Conservation (phyloP, 2,329 filamentous ascomycete genomes). For the Epichloe baconii region DNA sequence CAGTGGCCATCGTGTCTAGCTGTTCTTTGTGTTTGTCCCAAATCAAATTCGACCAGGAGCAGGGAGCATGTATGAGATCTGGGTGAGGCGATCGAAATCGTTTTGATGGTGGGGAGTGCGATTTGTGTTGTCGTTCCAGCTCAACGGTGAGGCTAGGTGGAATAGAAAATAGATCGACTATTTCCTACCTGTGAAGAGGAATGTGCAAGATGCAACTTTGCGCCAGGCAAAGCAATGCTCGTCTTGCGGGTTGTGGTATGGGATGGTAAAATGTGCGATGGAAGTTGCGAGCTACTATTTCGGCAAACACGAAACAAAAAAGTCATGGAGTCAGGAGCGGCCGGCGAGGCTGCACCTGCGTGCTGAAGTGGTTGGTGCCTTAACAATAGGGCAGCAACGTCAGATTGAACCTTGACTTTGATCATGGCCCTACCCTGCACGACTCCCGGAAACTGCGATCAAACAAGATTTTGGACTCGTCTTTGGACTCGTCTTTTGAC, state of each 20-base stretch:
- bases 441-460: background rate
- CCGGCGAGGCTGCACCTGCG: background rate
- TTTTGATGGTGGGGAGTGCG: conserved; percentile 4
- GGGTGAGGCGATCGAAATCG: conserved; percentile 8
- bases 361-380: background rate
- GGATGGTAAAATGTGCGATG: conserved; percentile 6
- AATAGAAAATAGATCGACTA: conserved; percentile 13
- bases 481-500: background rate
- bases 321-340: background rate
- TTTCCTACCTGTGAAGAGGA: conserved; percentile 12
- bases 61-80: conserved; percentile 10
- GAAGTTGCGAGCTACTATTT: conserved; percentile 10
- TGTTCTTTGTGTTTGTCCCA: conserved; percentile 1
- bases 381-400: background rate
- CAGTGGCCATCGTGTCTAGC: conserved; percentile 22
- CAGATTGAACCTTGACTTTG: background rate
- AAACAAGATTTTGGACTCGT: background rate
- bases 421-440: background rate
- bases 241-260: conserved; percentile 6
- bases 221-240: conserved; percentile 25
- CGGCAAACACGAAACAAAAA: background rate
- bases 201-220: conserved; percentile 18
- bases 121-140: background rate
- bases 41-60: conserved; percentile 5
- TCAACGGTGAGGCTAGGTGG: conserved; percentile 5